Conservation (phyloP, 2,329 filamentous ascomycete genomes). For the Botryosphaeria agaves region DNA sequence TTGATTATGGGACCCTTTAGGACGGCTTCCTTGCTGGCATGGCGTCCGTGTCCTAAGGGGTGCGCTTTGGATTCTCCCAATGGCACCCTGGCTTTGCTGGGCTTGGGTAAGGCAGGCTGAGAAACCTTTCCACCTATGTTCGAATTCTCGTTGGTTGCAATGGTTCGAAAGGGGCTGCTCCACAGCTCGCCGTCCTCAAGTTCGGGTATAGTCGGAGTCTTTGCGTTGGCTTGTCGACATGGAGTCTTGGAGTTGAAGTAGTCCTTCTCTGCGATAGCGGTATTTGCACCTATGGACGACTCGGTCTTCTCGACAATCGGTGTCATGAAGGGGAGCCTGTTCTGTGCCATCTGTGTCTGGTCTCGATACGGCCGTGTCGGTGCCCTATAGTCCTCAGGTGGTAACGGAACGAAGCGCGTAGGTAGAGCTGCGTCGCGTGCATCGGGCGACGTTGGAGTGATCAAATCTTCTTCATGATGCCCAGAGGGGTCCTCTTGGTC, state of each 20-base stretch:
- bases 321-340: conserved; percentile 93
- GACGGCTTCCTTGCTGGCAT: conserved; percentile 24
- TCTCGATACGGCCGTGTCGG: conserved; percentile 69
- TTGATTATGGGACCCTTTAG: conserved; percentile 58
- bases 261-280: conserved; percentile 37
- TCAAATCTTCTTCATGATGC: conserved; percentile 21
- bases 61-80: conserved; percentile 7
- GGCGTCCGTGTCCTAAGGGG: conserved; percentile 12
- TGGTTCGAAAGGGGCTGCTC: conserved; percentile 58
- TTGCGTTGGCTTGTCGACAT: conserved; percentile 35
- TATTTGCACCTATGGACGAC: conserved; percentile 56
- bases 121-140: too few species aligned
- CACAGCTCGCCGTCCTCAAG: conserved; percentile 28
- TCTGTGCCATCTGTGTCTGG: conserved; percentile 64
- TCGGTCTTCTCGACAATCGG: conserved; percentile 95
- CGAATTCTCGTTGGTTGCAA: too few species aligned
- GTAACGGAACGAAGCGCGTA: conserved; percentile 60
- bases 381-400: conserved; percentile 73
- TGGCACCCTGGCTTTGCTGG: conserved; percentile 24
- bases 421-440: conserved; percentile 22
- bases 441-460: conserved; percentile 30
- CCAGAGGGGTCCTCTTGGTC: conserved; percentile 11
- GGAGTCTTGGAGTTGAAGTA: conserved; percentile 60
- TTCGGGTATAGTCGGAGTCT: conserved; percentile 19
- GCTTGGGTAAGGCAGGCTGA: conserved; percentile 33